Conservation (phyloP, 78 protist genomes). For the Bodo saltans region DNA sequence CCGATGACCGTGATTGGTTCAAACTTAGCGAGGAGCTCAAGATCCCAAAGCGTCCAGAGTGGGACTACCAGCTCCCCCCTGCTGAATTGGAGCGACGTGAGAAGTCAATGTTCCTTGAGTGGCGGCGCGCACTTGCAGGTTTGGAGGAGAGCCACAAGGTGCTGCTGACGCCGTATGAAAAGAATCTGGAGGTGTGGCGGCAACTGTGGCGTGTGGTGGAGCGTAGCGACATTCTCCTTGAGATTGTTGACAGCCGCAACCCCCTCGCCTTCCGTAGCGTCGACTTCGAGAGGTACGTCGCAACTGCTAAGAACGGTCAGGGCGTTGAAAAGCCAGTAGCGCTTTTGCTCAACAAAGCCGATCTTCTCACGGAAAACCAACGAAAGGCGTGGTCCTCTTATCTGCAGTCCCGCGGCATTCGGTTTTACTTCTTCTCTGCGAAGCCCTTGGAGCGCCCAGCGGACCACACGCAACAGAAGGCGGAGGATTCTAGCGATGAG, state of each 20-base stretch:
- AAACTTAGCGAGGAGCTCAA: conserved; percentile 31
- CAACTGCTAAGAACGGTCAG: conserved; percentile 28
- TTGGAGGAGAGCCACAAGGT: conserved; percentile 66
- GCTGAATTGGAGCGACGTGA: conserved; percentile 65
- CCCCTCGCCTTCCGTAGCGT: conserved; percentile 87
- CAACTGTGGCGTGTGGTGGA: conserved; percentile 99
- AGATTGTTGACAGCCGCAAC: conserved; percentile 96
- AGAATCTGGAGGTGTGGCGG: conserved; percentile 95
- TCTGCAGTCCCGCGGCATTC: conserved; percentile 41
- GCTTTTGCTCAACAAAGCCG: conserved; percentile 94
- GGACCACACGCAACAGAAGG: not conserved
- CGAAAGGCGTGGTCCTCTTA: conserved; percentile 66
- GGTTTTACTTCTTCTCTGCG: conserved; percentile 44
- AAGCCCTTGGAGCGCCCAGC: not conserved
- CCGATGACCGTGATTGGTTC: not conserved
- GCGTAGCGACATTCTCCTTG: conserved; percentile 79
- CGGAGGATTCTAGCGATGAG: not conserved
- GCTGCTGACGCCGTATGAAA: conserved; percentile 90
- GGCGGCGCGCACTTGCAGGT: conserved; percentile 82
- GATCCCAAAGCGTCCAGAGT: conserved; percentile 79
- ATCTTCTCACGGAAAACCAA: conserved; percentile 73
- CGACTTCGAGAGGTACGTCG: conserved; percentile 73
- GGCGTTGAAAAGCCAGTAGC: conserved; percentile 37
- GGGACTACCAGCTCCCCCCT: conserved; percentile 56
- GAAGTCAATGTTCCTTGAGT: conserved; percentile 68